Percentiles rank a stretch among this genome's conserved stretches.
phyloP scores from a whole-genome alignment of 805 yeast species.

The Starmerella vaccinii region DNA sequence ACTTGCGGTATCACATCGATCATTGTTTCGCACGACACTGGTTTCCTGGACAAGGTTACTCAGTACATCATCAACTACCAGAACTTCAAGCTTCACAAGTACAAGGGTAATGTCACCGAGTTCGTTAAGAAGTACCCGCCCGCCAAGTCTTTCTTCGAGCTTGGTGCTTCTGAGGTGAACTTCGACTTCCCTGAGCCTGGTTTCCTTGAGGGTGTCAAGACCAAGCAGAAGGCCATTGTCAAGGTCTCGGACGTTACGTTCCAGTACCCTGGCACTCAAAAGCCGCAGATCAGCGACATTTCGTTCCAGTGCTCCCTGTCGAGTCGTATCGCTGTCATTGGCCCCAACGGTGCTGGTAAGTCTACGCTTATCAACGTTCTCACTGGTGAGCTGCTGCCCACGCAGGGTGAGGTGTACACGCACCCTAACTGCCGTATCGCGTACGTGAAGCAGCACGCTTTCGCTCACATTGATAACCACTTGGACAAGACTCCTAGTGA shows the following conservation, averaged over 20 bases:
- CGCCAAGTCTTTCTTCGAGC: conserved; percentile 96
- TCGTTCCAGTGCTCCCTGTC: conserved; percentile 98
- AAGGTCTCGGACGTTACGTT: conserved; percentile 94
- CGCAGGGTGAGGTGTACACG: conserved; percentile 96
- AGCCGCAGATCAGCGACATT: conserved; percentile 86
- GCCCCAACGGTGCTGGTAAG: conserved; percentile 99
- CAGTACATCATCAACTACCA: conserved; percentile 99
- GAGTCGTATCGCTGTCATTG: conserved; percentile 99
- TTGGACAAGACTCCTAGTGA: conserved; percentile 99
- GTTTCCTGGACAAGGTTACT: conserved; percentile 94
- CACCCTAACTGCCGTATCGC: conserved; percentile 99
- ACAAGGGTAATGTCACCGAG: conserved; percentile 99
- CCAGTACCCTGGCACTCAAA: conserved; percentile 98
- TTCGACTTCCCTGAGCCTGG: conserved; percentile 99
- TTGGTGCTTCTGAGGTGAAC: conserved; percentile 95
- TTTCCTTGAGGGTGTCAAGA: conserved; percentile 99
- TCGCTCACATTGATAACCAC: conserved; percentile 97
- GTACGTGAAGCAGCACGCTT: conserved; percentile 99
- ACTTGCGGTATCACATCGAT: conserved; percentile 98
- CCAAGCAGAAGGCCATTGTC: conserved; percentile 99
- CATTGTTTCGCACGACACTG: conserved; percentile 98
- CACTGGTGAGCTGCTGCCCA: conserved; percentile 99
- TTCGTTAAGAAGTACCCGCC: conserved; percentile 98
- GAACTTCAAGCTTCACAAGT: conserved; percentile 98
- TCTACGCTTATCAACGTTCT: conserved; percentile 96